Evolutionary conservation across 768 basidiomycete species (phyloP), one percentile per base, ranked within the genome.

Genomic region (Boletus rubroflammeus): DNA sequence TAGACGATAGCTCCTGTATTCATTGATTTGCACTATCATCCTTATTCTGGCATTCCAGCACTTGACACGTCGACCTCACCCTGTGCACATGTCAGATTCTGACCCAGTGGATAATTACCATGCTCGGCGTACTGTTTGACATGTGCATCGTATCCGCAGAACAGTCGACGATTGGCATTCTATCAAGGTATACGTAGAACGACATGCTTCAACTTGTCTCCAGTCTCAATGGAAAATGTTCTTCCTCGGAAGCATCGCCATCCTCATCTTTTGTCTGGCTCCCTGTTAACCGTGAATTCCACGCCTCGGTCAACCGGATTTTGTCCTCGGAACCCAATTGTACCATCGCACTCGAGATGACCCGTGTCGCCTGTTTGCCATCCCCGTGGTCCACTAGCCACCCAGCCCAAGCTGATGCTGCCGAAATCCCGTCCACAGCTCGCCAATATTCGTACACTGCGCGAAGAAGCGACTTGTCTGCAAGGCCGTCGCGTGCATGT

Each of bases 391-490:
- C 55, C 62, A 76, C 62, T 29, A 83, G 56, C 81, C 82, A 83
- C 50, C 62, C 60, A 15, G 75, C 79, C 78, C 78, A 82, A 53
- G 63, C 70, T 44, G 73, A 57, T 34, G 71, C 67, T 38, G 81
- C 79, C 51, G 66, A 69, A 42, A 71, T 64, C 17, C 51, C 59
- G 29, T 78, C 75, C 48, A 66, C 54, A 47, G 60, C 59, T 26
- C 74, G 70, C 81, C 82, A 83, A 39, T 64, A 52, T 57, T 74
- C 75, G 56, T 76, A 80, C 38, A 75, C 68, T 23, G 50, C 47
- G 17, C 53, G 51, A 46, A 65, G 66, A 34, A 64, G 17, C 5
- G 50, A 46, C 40, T 55, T 68, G 19, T 62, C 61, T 28, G 52
- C 57, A n/a, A 23, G 50, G 15, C 56, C 60, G 25, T 53, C 58